Percentiles rank a stretch among this genome's conserved stretches.
Evolutionary conservation across 306 rosid genomes (phyloP).

Genomic region (Lathyrus aphaca): DNA sequence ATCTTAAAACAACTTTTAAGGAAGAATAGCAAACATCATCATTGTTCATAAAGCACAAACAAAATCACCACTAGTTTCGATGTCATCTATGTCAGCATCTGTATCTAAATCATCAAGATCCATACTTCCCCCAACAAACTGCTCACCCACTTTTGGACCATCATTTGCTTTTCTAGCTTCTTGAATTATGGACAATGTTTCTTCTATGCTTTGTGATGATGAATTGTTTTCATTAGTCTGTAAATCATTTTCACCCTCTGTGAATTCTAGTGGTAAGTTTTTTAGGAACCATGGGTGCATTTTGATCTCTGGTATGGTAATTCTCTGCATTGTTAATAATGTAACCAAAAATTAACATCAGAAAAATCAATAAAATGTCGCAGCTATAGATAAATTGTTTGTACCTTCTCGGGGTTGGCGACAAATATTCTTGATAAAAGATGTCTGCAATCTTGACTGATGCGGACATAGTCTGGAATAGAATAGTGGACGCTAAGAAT

Average conservation of each 20-base stretch:
- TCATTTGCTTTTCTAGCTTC: slow-evolving; percentile 68
- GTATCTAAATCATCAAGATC: slow-evolving; percentile 83
- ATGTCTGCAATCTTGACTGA: slow-evolving; percentile 75
- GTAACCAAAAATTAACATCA: neutral
- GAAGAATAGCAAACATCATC: slow-evolving; percentile 25
- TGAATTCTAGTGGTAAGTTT: slow-evolving; percentile 76
- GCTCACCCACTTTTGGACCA: slow-evolving; percentile 61
- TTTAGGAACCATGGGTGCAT: slow-evolving; percentile 77
- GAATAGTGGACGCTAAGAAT: slow-evolving; percentile 90
- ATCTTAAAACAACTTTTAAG: slow-evolving; percentile 42
- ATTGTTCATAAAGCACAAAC: slow-evolving; percentile 67
- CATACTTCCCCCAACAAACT: slow-evolving; percentile 75
- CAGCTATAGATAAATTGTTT: no score
- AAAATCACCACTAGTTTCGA: slow-evolving; percentile 91
- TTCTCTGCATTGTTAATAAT: slow-evolving; percentile 58
- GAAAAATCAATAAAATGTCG: no score
- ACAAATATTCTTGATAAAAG: slow-evolving; percentile 86
- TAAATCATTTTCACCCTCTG: slow-evolving; percentile 45
- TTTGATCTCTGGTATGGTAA: slow-evolving; percentile 80
- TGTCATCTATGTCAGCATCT: slow-evolving; percentile 82
- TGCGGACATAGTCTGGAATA: slow-evolving; percentile 80
- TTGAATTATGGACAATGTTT: slow-evolving; percentile 68
- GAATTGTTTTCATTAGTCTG: slow-evolving; percentile 43
- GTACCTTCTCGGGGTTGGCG: slow-evolving; percentile 86
- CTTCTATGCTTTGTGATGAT: slow-evolving; percentile 59